A percentile compares a stretch with the other conserved stretches of the same genome.
Evolutionary conservation across 768 basidiomycete genomes (phyloP).

Genomic region (Tubosaeta sp.): DNA sequence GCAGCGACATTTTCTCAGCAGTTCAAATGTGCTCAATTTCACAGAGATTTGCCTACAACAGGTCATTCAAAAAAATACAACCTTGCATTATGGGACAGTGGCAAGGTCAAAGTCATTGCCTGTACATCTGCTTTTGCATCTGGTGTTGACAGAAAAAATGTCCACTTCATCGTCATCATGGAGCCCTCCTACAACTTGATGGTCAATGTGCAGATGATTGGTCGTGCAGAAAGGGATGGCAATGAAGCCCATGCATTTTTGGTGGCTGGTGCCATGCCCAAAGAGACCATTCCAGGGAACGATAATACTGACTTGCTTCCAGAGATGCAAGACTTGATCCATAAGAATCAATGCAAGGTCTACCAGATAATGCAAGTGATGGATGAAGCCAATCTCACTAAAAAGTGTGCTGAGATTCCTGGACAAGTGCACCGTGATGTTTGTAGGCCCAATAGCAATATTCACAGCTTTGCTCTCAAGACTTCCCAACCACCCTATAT

Average conservation of each 20-base stretch:
- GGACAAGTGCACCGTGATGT: conserved; percentile 2
- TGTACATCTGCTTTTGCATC: not conserved
- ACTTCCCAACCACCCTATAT: too few relatives aligned
- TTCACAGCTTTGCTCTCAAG: not conserved
- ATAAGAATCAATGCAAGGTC: too few relatives aligned
- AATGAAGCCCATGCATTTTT: not conserved
- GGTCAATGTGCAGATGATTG: not conserved
- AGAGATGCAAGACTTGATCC: too few relatives aligned
- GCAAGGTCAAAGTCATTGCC: not conserved
- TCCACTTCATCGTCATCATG: not conserved
- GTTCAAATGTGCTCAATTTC: not conserved
- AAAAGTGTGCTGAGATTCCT: not conserved
- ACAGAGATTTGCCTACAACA: not conserved
- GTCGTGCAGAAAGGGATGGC: not conserved
- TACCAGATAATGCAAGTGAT: not conserved
- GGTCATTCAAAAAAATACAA: not conserved
- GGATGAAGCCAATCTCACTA: not conserved
- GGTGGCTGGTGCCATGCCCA: not conserved
- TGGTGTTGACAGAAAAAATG: not conserved
- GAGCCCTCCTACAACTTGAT: not conserved
- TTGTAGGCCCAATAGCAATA: not conserved
- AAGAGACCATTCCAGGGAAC: too few relatives aligned
- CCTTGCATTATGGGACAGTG: not conserved
- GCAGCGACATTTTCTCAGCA: too few relatives aligned
- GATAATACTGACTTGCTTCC: too few relatives aligned